Evolutionary conservation across 768 basidiomycete species (phyloP).

Genomic region (Ephemerocybe angulata): DNA sequence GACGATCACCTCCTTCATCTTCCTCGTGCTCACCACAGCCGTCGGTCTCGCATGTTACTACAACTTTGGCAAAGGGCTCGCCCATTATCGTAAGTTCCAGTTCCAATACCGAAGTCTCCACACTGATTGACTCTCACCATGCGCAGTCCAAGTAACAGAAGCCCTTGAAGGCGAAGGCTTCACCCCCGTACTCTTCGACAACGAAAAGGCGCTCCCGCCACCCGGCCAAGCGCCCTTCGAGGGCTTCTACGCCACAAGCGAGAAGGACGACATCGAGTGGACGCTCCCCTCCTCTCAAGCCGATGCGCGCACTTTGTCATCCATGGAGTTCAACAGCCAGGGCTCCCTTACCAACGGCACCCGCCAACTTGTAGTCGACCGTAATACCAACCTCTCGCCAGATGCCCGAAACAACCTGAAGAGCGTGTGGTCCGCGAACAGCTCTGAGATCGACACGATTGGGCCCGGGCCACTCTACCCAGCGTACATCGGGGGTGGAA

Average conservation of each 20-base stretch:
- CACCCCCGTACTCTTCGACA: background rate
- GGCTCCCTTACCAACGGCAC: background rate
- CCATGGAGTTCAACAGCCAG: no score
- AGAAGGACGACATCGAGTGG: background rate
- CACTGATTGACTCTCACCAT: background rate
- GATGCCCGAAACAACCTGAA: background rate
- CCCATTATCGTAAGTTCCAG: slow-evolving; percentile 43
- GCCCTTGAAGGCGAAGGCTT: slow-evolving; percentile 7
- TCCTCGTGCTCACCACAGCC: slow-evolving; percentile 37
- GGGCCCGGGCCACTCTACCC: no score
- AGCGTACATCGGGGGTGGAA: no score
- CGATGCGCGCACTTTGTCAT: background rate
- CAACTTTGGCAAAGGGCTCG: slow-evolving; percentile 53
- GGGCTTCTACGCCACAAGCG: background rate
- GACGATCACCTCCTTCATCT: slow-evolving; percentile 37
- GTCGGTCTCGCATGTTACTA: slow-evolving; percentile 47
- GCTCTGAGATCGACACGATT: background rate
- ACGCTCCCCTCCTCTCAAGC: background rate
- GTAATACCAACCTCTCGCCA: background rate
- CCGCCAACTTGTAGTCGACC: no score
- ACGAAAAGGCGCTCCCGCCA: background rate
- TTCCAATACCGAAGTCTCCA: background rate
- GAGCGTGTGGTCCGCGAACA: background rate
- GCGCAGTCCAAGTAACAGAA: slow-evolving; percentile 1
- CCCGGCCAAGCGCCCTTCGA: background rate